Evolutionary conservation across 1,139 yeast genomes (phyloP).

Genomic region (Yamadazyma atlantica): DNA sequence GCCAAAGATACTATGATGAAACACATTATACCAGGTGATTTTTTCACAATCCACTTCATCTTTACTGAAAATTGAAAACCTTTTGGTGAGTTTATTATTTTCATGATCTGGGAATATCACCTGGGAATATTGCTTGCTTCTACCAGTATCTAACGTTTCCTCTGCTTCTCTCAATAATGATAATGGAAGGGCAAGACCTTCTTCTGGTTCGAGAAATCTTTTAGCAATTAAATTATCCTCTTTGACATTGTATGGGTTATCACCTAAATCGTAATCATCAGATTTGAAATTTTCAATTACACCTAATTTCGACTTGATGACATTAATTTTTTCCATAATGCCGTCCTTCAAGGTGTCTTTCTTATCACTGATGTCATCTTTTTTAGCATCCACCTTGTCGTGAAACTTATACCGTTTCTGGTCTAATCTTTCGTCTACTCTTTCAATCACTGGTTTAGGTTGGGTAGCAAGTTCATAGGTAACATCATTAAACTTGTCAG

Average conservation of each 20-base stretch:
- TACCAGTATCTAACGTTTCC: conserved; percentile 18
- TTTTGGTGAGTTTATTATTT: conserved; percentile 5
- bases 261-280: conserved; percentile 9
- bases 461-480: conserved; percentile 22
- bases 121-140: conserved; percentile 27
- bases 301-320: conserved; percentile 13
- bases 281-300: conserved; percentile 12
- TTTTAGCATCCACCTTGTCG: conserved; percentile 16
- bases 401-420: conserved; percentile 15
- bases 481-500: conserved; percentile 19
- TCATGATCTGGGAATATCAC: conserved; percentile 10
- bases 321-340: conserved; percentile 5
- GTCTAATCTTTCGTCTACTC: conserved; percentile 22
- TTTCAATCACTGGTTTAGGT: conserved; percentile 20
- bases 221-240: conserved; percentile 8
- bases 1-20: conserved; percentile 50
- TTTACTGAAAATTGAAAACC: conserved; percentile 19
- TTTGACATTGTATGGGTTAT: conserved; percentile 7
- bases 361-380: conserved; percentile 9
- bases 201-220: conserved; percentile 8
- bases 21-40: conserved; percentile 51
- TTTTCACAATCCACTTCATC: conserved; percentile 35
- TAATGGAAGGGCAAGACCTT: conserved; percentile 21
- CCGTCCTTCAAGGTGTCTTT: conserved; percentile 7
- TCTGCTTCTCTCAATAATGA: conserved; percentile 20